Base-by-base conservation (phyloP, 352 stramenopile genomes). In the Phytophthora melonis region DNA sequence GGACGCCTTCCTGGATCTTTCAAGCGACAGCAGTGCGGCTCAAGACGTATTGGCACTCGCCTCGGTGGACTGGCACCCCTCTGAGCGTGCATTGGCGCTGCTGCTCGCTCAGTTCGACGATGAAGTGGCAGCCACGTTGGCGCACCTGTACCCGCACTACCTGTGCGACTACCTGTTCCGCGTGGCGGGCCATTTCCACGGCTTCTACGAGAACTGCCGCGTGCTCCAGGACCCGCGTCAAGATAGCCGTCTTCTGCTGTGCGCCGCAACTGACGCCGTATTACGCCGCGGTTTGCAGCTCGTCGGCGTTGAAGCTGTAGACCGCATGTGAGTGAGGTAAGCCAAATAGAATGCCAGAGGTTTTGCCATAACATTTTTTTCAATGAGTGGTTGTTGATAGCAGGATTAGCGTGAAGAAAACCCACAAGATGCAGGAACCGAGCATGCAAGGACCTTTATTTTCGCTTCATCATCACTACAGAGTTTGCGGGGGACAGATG, bases 141-240 rank as follows among this genome's bases (percentile, higher is more conserved):
- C 79, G 16, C 82, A 94, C 21, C 73, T 94, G 70, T 84, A 89
- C 52, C 87, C 89, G 53, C 88, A 95, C 64, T 87, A 87, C 50
- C 66, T 96, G 60, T 94, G 88, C 73, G 88, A 94, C 67, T 96
- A 95, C 63, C 68, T 96, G 23, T 96, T 93, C 75, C 86, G 88
- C 57, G 78, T 96, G 53, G 86, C 86, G 21, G 79, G 76, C 59
- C 82, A 93, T 30, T 95, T 96, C 74, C 89, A 96, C 70, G 70
- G 73, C 18, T 96, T 96, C 54, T 95, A 95, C 58, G 88, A 95
- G 71, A 82, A 89, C 30, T 96, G 89, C 64, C 88, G 84, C 19
- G 89, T 96, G 41, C 63, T 94, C 41, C 72, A 84, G 32, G 80
- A 92, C 52, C 64, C 81, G n/a, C 79, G 82, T 39, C 83, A 94